These are phyloP conservation scores for Thelonectria discophora DNA, from an alignment of 2,329 filamentous ascomycete genomes.

Conservation along the genomic window DNA sequence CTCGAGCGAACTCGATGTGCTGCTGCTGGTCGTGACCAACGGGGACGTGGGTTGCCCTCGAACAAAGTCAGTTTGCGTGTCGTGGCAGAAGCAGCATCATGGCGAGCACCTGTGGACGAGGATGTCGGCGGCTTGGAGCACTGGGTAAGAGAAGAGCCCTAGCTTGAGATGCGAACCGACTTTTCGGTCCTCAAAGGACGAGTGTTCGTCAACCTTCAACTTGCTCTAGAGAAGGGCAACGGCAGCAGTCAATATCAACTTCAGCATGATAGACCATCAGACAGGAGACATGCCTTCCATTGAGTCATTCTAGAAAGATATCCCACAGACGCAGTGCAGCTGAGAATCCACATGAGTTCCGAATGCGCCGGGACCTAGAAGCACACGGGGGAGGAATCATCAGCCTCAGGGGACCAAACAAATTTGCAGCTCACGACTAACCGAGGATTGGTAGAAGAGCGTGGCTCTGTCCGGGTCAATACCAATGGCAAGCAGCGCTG, in stretches of 20 bases:
- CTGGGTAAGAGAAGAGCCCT: constrained; percentile 94
- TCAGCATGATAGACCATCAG: too few species aligned
- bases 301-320: constrained; percentile 99
- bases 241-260: constrained; percentile 16
- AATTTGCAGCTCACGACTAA: constrained; percentile 52
- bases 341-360: constrained; percentile 97
- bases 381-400: background rate
- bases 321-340: constrained; percentile 89
- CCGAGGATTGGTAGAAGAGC: constrained; percentile 84
- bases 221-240: constrained; percentile 67
- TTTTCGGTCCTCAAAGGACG: constrained; percentile 65
- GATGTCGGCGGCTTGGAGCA: constrained; percentile 94
- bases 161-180: constrained; percentile 75
- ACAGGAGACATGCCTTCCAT: constrained; percentile 77
- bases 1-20: constrained; percentile 91
- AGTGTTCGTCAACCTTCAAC: constrained; percentile 68
- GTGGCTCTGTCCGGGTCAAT: constrained; percentile 79
- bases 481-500: constrained; percentile 83
- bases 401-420: background rate
- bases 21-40: constrained; percentile 96
- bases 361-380: constrained; percentile 76
- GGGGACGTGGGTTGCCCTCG: constrained; percentile 83
- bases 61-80: constrained; percentile 49
- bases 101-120: constrained; percentile 76
- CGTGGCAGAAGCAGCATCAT: background rate